These are phyloP conservation scores for Exophiala sideris DNA, from an alignment of 2,329 filamentous ascomycete species.

Conservation along the genomic window DNA sequence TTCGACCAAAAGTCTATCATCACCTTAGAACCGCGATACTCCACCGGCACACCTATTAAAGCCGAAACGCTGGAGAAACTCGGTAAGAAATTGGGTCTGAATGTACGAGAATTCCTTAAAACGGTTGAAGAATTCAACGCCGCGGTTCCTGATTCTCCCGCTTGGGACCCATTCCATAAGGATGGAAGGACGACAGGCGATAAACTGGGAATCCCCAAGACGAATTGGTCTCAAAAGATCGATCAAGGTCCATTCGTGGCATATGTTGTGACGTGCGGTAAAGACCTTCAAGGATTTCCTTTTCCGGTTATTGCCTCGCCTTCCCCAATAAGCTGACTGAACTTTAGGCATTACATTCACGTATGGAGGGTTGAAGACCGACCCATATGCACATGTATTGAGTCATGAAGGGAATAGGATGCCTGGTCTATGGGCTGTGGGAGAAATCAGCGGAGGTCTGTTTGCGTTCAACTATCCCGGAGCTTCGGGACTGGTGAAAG, in stretches of 20 bases:
- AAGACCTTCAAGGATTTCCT: no score
- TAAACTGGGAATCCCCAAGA: conserved; percentile 53
- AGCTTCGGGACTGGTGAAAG: conserved; percentile 59
- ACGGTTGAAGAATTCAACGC: conserved; percentile 57
- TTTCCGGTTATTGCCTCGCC: neutral
- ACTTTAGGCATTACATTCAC: conserved; percentile 56
- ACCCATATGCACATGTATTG: conserved; percentile 49
- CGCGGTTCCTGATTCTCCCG: conserved; percentile 44
- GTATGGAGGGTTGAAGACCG: conserved; percentile 60
- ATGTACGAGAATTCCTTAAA: conserved; percentile 31
- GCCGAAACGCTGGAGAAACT: neutral
- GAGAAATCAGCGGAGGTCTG: conserved; percentile 63
- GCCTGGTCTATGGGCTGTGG: conserved; percentile 56
- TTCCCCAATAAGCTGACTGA: neutral
- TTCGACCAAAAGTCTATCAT: conserved; percentile 38
- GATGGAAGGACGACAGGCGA: conserved; percentile 62
- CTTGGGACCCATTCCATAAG: conserved; percentile 58
- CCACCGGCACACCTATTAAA: conserved; percentile 41
- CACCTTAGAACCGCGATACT: conserved; percentile 60
- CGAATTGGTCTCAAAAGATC: conserved; percentile 62
- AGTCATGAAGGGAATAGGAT: conserved; percentile 32
- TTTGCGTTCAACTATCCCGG: conserved; percentile 63
- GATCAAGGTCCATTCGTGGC: conserved; percentile 57
- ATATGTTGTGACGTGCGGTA: conserved; percentile 59
- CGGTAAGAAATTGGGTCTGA: neutral